phyloP scores from a whole-genome alignment of 2,329 filamentous ascomycete genomes.

The Diaporthe velutina region DNA sequence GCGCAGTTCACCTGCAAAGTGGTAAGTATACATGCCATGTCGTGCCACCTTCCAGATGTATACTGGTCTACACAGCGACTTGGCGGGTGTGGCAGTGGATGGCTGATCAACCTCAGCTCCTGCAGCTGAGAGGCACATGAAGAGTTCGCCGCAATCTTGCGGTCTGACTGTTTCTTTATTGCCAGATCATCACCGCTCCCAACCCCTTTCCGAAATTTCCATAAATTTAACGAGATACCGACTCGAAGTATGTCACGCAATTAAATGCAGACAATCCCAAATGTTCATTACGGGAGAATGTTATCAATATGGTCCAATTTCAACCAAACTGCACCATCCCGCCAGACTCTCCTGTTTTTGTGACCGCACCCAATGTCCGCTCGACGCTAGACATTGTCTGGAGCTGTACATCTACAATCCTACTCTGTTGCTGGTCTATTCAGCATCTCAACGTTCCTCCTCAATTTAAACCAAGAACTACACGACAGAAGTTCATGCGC shows the following conservation, averaged over 20 bases:
- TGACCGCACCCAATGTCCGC: neutral
- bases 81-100: too few species aligned
- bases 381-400: neutral
- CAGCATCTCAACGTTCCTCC: neutral
- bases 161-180: neutral
- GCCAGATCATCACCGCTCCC: neutral
- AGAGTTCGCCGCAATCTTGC: neutral
- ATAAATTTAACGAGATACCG: neutral
- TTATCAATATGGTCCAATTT: neutral
- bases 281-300: too few species aligned
- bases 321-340: neutral
- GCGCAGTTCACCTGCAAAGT: too few species aligned
- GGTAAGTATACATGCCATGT: too few species aligned
- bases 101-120: too few species aligned
- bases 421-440: neutral
- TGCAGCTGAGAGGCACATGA: too few species aligned
- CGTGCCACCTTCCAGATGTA: neutral
- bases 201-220: accelerated
- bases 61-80: too few species aligned
- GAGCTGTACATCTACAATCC: neutral
- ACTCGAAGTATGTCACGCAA: too few species aligned
- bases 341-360: neutral
- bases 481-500: neutral
- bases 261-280: neutral
- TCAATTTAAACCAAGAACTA: neutral